Evolutionary conservation across 2,329 filamentous ascomycete species (phyloP), one percentile per base, ranked within the genome.

Genomic region (Gliomastix tumulicola): DNA sequence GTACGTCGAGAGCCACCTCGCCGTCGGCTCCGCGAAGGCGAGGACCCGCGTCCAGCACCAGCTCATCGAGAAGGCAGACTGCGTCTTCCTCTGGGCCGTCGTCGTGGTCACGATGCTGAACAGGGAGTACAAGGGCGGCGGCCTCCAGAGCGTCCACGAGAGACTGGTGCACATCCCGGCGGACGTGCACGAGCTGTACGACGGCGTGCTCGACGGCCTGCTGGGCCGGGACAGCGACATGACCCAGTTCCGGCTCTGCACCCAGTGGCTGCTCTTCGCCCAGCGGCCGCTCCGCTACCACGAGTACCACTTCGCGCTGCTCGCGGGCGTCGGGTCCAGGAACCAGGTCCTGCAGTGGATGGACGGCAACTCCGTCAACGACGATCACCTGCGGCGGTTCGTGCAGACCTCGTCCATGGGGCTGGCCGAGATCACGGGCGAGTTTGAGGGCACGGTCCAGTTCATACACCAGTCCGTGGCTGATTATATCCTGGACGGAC

Each of bases 401-500:
- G 52, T 74, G 0, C 39, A 59, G 0, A 50, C 45, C 35, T 59
- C 49, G 1, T 70, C 67, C 0, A 69, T 67, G 42, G 66, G 68
- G 1, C 53, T 69, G 19, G 59, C 56, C 0, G 62, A 68, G 38
- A 39, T 54, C 3, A 59, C 55, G 0, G 55, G 47, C 21, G 44
- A 46, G 0, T 40, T 48, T 15, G 30, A 11, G 2, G 37, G 38
- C 12, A 57, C 41, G 0, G 57, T 67, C 10, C 66, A 69, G 36
- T 69, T 15, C 43, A 70, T 71, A 19, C 68, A 72, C 36, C 63
- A 70, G 39, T 68, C 68, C 0, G 65, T 71, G 0, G 44, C 56
- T 9, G 65, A 70, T n/a, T 70, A 64, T 32, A 47, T 71, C 2
- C 32, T 65, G 5, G 52, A 54, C 11, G 53, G 57, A 5, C 41